Evolutionary conservation across 306 rosid species (phyloP).

Genomic region (Astragalus membranaceus): DNA sequence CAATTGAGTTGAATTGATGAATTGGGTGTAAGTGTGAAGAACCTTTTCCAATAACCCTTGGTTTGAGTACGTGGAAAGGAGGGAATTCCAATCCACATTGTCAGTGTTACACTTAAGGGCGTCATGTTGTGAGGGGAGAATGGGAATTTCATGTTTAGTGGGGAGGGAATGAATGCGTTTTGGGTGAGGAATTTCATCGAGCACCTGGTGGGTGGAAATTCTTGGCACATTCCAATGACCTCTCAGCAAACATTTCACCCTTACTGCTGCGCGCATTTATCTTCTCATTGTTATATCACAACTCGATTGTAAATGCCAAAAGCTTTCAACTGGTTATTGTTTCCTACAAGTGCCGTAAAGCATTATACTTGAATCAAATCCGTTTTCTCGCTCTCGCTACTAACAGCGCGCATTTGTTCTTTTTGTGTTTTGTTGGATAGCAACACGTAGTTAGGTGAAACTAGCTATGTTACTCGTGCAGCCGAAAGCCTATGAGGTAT

Average conservation of each 20-base stretch:
- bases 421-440: too few species aligned
- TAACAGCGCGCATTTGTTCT: too few species aligned
- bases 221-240: not conserved
- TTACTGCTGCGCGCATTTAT: not conserved
- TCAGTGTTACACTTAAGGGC: too few species aligned
- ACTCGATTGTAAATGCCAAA: not conserved
- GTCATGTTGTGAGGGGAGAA: too few species aligned
- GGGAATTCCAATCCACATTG: constrained; percentile 39
- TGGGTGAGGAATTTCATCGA: not conserved
- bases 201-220: not conserved
- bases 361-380: too few species aligned
- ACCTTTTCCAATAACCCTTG: constrained; percentile 27
- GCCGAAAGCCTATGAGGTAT: too few species aligned
- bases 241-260: not conserved
- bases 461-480: too few species aligned
- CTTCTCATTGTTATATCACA: not conserved
- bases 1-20: constrained; percentile 24
- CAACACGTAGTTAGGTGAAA: too few species aligned
- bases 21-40: constrained; percentile 29
- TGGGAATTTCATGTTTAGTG: not conserved
- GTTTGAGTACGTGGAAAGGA: constrained; percentile 47
- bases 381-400: too few species aligned
- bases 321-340: not conserved
- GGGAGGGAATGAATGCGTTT: not conserved
- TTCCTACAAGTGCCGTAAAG: not conserved